Evolutionary conservation across 2,329 filamentous ascomycete genomes (phyloP).

Genomic region (Ophiocordyceps camponoti-floridani): DNA sequence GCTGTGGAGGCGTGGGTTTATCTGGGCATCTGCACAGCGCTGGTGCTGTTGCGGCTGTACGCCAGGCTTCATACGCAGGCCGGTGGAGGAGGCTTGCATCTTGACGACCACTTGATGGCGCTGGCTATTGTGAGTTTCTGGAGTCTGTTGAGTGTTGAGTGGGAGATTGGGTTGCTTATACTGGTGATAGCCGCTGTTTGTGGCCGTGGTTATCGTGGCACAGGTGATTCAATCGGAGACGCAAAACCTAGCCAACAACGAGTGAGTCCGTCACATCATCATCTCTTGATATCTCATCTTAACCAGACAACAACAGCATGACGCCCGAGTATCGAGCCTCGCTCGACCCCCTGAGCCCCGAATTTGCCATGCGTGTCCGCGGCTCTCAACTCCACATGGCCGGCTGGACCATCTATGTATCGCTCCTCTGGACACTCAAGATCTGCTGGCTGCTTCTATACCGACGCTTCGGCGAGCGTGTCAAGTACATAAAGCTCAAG

Average conservation of each 20-base stretch:
- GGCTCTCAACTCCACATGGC: conserved; percentile 37
- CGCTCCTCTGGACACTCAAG: conserved; percentile 35
- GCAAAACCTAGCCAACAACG: not conserved
- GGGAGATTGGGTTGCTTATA: not conserved
- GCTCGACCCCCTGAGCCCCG: not conserved
- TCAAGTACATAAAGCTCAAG: conserved; percentile 8
- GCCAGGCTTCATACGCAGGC: not conserved
- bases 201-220: not conserved
- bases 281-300: not conserved
- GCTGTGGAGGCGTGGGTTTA: not conserved
- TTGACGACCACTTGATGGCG: not conserved
- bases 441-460: conserved; percentile 37
- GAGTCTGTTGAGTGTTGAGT: not conserved
- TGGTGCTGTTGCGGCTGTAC: not conserved
- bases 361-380: not conserved
- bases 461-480: conserved; percentile 24
- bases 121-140: not conserved
- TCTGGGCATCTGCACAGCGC: not conserved
- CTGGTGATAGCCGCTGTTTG: not conserved
- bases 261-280: not conserved
- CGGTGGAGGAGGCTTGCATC: not conserved
- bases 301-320: not conserved
- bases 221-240: not conserved
- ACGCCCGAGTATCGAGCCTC: not conserved
- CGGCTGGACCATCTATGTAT: conserved; percentile 34